These are phyloP conservation scores for Globisporangium paroecandrum DNA, from an alignment of 352 stramenopile genomes.

Conservation along the genomic window DNA sequence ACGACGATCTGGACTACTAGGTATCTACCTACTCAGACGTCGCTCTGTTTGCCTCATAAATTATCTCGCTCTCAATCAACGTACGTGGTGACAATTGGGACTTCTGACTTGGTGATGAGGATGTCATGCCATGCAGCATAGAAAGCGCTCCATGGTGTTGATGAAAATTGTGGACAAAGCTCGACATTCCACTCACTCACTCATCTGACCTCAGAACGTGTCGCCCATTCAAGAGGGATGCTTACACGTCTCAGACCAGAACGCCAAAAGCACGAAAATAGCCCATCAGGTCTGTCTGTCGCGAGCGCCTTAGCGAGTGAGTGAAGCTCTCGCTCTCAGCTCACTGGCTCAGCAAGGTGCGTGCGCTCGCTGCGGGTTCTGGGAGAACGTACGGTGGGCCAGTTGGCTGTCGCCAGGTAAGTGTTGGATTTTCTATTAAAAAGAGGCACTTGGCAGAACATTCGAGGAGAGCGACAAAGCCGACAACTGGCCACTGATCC, in stretches of 20 bases:
- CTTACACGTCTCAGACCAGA: not conserved
- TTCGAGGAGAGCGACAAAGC: not conserved
- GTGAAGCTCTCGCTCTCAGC: not conserved
- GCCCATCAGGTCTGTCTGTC: not conserved
- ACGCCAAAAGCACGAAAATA: not conserved
- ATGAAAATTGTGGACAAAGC: not conserved
- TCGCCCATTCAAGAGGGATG: not conserved
- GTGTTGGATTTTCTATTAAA: slow-evolving; percentile 1
- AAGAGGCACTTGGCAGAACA: not conserved
- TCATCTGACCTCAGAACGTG: not conserved
- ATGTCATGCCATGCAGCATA: not conserved
- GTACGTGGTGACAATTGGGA: not conserved
- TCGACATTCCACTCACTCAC: not conserved
- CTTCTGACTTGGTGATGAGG: not conserved
- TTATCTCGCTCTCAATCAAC: not conserved
- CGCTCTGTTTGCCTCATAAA: not conserved
- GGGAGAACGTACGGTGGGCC: not conserved
- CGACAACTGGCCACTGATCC: not conserved
- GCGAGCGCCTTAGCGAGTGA: not conserved
- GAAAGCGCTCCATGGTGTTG: not conserved
- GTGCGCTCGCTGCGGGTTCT: not conserved
- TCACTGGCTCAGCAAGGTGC: not conserved
- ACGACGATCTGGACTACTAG: slow-evolving; percentile 16
- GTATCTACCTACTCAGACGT: not conserved
- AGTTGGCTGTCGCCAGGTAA: not conserved